Base-by-base conservation (phyloP, 345 rosid genomes). In the Eucalyptus paniculata region DNA sequence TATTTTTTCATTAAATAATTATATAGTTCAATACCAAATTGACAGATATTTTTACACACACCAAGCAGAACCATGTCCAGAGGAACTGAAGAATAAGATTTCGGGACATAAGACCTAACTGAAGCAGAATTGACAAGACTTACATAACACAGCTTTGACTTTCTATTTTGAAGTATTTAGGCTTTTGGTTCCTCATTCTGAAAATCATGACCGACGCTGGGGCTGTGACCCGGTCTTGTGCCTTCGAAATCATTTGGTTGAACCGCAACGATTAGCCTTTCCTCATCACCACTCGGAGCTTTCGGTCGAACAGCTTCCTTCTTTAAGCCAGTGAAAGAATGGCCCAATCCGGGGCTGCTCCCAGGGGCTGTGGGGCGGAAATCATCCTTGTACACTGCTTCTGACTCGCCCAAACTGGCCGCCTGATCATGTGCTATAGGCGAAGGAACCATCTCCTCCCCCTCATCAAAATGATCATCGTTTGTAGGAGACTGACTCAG, bases 341-440 rank as follows among this genome's bases (percentile, higher is more conserved):
- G 95, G 7, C 94, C 93, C 26, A 87, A 86, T 2, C 93, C 93
- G 11, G 95, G 95, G 88, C 93, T 94, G 89, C 83, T 90, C 14
- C 95, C 94, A 3, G 93, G 95, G 56, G 88, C 65, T 24, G 94
- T 93, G 13, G 94, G 92, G 30, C 67, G 87, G 81, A 91, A 93
- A 56, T 85, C 90, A n/a, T 90, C 81, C 88, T 90, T 45, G 30
- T 45, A 30, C 42, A 32, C 37, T 18, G 88, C 87, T 26, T 51
- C 62, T 19, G 86, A n/a, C 42, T 87, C 50, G 14, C 60, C 87
- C 50, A 88, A 60, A 67, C 12, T 26, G 15, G 26, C 28, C 32
- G 16, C 28, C 45, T 72, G 54, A 21, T 50, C 56, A 10, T 42
- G 26, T 86, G 23, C 86, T 53, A 77, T 21, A 69, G 89, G 83